Evolutionary conservation across 1,139 yeast species (phyloP), one percentile per base, ranked within the genome.

Genomic region (Scheffersomyces parashehatae): DNA sequence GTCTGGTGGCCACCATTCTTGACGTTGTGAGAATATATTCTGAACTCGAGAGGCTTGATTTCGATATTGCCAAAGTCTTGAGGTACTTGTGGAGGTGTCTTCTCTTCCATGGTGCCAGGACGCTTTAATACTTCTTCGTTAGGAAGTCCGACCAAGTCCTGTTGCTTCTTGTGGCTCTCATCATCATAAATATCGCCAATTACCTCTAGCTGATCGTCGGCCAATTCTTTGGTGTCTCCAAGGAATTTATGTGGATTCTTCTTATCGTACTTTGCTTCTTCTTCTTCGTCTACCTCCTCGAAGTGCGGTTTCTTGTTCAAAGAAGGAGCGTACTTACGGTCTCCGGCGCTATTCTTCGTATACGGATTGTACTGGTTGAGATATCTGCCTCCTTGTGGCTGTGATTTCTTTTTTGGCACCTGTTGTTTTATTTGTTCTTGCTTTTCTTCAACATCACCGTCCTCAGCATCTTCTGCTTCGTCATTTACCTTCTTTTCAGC

Each of bases 1-100:
- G 41, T 44, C 5, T 51, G 56, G 42, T 60, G 62, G 11, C 65
- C 70, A 3, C 71, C 73, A 47, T 68, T 69, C 43, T 67, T 68
- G 38, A 70, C 60, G 50, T 70, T 70, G 45, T 70, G 75, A 5
- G 73, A 64, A 48, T 70, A 70, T 15, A 70, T 58, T 29, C 75
- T 57, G 50, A 70, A 67, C 13, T 43, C 45, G 4, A 68, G 39
- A 1, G 62, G 59, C 5, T 50, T 43, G 11, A 58, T 49, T 7
- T 38, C 24, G 5, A 43, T 39, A n/a, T 39, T 44, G 12, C 40
- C 33, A 31, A 59, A 53, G 33, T 53, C 45, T 10, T 48, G 48
- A 3, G 59, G 55, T 2, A 62, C 47, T 3, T 46, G 38, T 2
- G 64, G 54, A 15, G 47, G 52, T 15, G 44, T 42, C 14, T 53